These are phyloP conservation scores for Mucor circinelloides DNA, from an alignment of 371 early-diverging fungal species.

Conservation along the genomic window DNA sequence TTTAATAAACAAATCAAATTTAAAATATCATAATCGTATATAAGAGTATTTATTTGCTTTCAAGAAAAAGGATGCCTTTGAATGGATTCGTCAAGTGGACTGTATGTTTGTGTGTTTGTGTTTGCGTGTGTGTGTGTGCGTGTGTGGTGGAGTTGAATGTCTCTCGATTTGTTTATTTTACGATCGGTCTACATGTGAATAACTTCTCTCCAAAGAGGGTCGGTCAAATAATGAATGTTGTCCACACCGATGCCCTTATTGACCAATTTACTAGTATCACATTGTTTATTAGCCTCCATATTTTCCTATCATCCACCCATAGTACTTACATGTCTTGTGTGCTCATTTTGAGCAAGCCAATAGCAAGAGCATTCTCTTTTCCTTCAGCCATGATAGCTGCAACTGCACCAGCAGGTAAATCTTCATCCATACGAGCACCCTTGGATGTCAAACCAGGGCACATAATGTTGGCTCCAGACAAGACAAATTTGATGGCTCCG, in stretches of 20 bases:
- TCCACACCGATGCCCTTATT: conserved; percentile 95
- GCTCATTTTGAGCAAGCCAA: conserved; percentile 89
- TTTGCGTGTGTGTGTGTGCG: neutral
- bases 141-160: neutral
- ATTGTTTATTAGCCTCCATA: neutral
- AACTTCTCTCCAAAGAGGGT: conserved; percentile 83
- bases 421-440: conserved; percentile 84
- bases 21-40: neutral
- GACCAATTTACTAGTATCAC: conserved; percentile 61
- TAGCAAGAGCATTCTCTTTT: conserved; percentile 92
- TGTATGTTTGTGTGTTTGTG: neutral
- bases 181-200: conserved; percentile 29
- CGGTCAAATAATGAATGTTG: conserved; percentile 85
- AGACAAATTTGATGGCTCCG: conserved; percentile 97
- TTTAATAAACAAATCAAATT: neutral
- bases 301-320: neutral
- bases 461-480: conserved; percentile 97
- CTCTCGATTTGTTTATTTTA: neutral
- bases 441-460: conserved; percentile 96
- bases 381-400: conserved; percentile 97
- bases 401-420: conserved; percentile 72
- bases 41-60: neutral
- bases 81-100: neutral
- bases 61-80: neutral
- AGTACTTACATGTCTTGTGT: conserved; percentile 87